These are phyloP conservation scores for Neurospora terricola DNA, from an alignment of 495 filamentous ascomycete species.

Conservation along the genomic window DNA sequence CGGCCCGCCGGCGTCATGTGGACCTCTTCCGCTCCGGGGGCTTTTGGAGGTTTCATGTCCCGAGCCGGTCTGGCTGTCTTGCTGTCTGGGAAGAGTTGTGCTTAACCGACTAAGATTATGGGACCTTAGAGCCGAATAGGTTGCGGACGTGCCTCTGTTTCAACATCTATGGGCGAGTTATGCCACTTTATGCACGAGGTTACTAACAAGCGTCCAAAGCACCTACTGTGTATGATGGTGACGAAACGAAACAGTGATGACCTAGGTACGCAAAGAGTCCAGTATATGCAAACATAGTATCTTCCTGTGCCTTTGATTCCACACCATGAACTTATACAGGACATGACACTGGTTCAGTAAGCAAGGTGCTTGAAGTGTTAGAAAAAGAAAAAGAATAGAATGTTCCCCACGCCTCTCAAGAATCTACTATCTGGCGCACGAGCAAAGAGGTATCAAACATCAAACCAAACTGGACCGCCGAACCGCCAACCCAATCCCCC, in stretches of 20 bases:
- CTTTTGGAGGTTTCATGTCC: background rate
- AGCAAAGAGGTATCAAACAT: background rate
- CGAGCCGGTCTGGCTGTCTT: background rate
- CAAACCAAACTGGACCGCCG: background rate
- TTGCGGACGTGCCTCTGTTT: background rate
- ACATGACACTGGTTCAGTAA: background rate
- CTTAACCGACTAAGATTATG: background rate
- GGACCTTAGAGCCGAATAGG: background rate
- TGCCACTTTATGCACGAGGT: background rate
- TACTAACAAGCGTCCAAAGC: background rate
- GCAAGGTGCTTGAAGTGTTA: background rate
- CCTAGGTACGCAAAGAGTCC: background rate
- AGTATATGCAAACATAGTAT: background rate
- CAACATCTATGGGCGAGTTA: background rate
- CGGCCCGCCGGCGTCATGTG: background rate
- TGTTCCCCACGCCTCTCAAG: background rate
- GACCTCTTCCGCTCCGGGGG: background rate
- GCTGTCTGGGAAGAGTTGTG: background rate
- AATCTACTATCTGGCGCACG: background rate
- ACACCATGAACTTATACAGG: background rate
- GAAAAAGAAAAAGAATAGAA: background rate
- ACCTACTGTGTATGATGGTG: too few relatives aligned
- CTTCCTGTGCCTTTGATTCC: background rate
- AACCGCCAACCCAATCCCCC: background rate
- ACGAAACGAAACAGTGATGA: background rate